phyloP scores from a whole-genome alignment of 2,329 filamentous ascomycete genomes.

The Colletotrichum nymphaeae region DNA sequence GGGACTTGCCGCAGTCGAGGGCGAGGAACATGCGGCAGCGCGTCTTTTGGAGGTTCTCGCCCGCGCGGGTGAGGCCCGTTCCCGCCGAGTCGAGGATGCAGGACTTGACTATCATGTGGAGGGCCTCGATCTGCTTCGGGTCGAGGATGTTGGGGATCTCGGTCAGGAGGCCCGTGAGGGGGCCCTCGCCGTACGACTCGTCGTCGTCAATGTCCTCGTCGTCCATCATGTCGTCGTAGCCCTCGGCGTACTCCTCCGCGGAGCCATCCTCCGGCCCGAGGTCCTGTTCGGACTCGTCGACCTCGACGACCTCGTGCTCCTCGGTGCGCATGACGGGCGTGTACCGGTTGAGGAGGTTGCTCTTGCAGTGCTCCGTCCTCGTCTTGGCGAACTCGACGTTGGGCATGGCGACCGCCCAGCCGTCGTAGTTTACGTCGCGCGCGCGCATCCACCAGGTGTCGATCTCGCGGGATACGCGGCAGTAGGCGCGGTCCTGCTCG shows the following conservation, averaged over 20 bases:
- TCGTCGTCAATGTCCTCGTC: constrained; percentile 79
- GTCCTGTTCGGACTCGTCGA: constrained; percentile 62
- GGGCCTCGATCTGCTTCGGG: constrained; percentile 92
- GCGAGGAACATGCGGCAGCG: constrained; percentile 90
- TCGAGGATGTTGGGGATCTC: constrained; percentile 95
- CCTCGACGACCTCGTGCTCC: constrained; percentile 55
- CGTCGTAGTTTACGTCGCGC: constrained; percentile 69
- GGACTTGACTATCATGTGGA: constrained; percentile 97
- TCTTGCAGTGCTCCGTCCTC: constrained; percentile 68
- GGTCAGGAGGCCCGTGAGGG: constrained; percentile 85
- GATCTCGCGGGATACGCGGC: constrained; percentile 72
- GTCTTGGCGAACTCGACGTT: constrained; percentile 69
- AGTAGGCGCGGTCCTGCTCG: constrained; percentile 68
- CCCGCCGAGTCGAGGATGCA: constrained; percentile 89
- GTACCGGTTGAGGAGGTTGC: constrained; percentile 68
- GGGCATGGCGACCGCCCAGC: constrained; percentile 69
- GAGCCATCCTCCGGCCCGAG: constrained; percentile 55
- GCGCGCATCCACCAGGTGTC: constrained; percentile 74
- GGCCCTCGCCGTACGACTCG: constrained; percentile 82
- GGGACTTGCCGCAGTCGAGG: constrained; percentile 88
- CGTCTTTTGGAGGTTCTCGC: constrained; percentile 89
- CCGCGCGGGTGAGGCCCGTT: constrained; percentile 72
- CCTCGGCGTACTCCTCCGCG: constrained; percentile 41
- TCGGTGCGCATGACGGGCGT: constrained; percentile 52
- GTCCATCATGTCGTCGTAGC: constrained; percentile 67